phyloP scores from a whole-genome alignment of 1,284 basidiomycete species.

The Moesziomyces sp. region DNA sequence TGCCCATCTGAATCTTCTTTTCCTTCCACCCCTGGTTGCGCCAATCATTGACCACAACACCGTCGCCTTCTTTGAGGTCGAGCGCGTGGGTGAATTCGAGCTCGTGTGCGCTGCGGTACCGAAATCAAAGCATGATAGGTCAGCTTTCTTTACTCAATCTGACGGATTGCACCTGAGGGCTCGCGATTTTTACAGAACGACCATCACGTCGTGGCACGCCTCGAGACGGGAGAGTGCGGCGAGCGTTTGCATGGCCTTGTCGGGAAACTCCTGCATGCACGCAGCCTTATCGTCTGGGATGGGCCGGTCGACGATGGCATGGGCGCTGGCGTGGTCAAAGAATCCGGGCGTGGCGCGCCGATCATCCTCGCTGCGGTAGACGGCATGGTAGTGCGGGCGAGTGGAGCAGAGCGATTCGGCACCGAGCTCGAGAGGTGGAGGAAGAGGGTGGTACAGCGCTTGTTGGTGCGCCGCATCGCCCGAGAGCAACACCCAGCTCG shows the following conservation, averaged over 20 bases:
- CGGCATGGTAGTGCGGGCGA: not conserved
- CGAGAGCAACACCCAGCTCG: constrained; percentile 13
- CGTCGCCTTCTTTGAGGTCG: constrained; percentile 8
- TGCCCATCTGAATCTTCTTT: constrained; percentile 11
- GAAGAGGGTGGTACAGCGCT: constrained; percentile 25
- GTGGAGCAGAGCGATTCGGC: constrained; percentile 5
- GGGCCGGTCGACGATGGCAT: constrained; percentile 9
- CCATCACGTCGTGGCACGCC: constrained; percentile 26
- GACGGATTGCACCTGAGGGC: no score
- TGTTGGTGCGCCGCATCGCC: constrained; percentile 31
- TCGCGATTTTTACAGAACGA: constrained; percentile 12
- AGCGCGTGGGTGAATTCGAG: constrained; percentile 13
- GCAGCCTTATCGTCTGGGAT: constrained; percentile 5
- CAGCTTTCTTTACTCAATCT: no score
- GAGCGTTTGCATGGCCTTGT: constrained; percentile 16
- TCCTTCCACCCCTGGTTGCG: constrained; percentile 9
- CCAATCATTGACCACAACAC: constrained; percentile 14
- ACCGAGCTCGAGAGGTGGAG: constrained; percentile 17
- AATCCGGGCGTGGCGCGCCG: constrained; percentile 16
- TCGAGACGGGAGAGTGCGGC: constrained; percentile 14
- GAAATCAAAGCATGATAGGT: no score
- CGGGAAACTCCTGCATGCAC: constrained; percentile 31
- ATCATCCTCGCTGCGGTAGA: constrained; percentile 7
- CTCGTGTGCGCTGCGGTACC: constrained; percentile 15
- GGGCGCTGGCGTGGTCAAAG: constrained; percentile 15